These are phyloP conservation scores for Corymbia maculata DNA, from an alignment of 345 rosid genomes.

Conservation along the genomic window DNA sequence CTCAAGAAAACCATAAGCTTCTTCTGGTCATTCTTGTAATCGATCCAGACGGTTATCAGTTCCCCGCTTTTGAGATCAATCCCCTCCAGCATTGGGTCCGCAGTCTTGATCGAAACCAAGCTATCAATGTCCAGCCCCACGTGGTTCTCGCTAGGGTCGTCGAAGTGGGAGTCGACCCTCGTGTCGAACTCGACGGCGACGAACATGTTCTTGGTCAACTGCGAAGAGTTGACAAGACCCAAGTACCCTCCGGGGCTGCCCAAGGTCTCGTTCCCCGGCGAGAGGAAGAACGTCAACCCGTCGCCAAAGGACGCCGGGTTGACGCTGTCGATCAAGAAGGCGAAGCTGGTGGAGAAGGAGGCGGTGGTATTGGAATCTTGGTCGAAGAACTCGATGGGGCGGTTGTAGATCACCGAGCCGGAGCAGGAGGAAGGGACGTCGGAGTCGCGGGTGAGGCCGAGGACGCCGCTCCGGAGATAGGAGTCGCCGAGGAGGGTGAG, in stretches of 20 bases:
- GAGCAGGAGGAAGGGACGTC: conserved; percentile 85
- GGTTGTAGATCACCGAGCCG: conserved; percentile 59
- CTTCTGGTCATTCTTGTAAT: conserved; percentile 68
- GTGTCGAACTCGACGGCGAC: conserved; percentile 89
- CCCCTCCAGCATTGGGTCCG: conserved; percentile 28
- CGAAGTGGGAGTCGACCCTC: conserved; percentile 44
- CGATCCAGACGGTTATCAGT: conserved; percentile 67
- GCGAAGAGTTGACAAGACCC: conserved; percentile 79
- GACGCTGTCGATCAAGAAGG: conserved; percentile 52
- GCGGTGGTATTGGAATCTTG: conserved; percentile 65
- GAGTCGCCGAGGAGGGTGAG: conserved; percentile 93
- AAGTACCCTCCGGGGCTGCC: conserved; percentile 78
- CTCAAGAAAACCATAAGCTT: conserved; percentile 60
- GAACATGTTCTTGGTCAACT: conserved; percentile 59
- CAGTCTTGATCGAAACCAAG: conserved; percentile 59
- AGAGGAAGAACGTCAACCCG: conserved; percentile 80
- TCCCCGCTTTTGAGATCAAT: conserved; percentile 79
- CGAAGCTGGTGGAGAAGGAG: conserved; percentile 73
- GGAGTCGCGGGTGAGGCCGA: conserved; percentile 80
- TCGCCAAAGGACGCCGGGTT: conserved; percentile 71
- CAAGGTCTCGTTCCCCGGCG: conserved; percentile 54
- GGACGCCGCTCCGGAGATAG: conserved; percentile 62
- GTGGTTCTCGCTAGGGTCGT: conserved; percentile 67
- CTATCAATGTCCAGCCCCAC: conserved; percentile 69
- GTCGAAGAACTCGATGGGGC: conserved; percentile 62